Evolutionary conservation across 805 yeast species (phyloP), one percentile per base, ranked within the genome.

Genomic region (Pichia ethanolica): DNA sequence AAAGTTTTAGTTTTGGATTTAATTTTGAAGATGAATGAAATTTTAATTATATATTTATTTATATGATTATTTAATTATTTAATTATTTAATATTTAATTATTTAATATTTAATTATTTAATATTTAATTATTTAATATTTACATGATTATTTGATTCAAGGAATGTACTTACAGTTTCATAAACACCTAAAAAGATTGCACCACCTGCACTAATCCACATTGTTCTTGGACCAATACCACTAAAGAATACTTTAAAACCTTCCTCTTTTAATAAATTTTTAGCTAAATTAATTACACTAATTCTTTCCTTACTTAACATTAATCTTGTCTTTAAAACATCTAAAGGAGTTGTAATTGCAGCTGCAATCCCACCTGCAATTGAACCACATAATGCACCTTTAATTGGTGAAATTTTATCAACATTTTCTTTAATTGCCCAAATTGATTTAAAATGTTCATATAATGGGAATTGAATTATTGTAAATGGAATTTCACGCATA

Each of bases 131-230:
- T 20, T 20, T 20, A 20, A 20, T 20, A 6, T 30, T 30, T 30
- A 30, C 9, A 30, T 30, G 7, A 30, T 30, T 30, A 32, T 40
- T 43, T 25, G 40, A 12, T 42, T 32, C 42, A 33, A 59, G 42
- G n/a, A 54, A 27, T 3, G 61, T 45, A 44, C 72, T 74, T 10
- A 80, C 84, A 26, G 82, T 66, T 67, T 95, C 99, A 62, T 93
- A 93, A 48, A 88, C 87, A 5, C 99, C 99, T 49, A 93, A 71
- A 71, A 95, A 93, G 14, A 95, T 89, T 14, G 98, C 97, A 32
- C 99, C 99, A 25, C 99, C 99, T 5, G 95, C 93, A 69, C 95
- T 83, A 50, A 93, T 91, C 99, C 99, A 93, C 79, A 86, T 74
- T 0, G 97, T 90, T 64, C 99, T 76, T 5, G 99, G 98, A 0